These are phyloP conservation scores for Xylaria nigripes DNA, from an alignment of 495 filamentous ascomycete species.

Conservation along the genomic window DNA sequence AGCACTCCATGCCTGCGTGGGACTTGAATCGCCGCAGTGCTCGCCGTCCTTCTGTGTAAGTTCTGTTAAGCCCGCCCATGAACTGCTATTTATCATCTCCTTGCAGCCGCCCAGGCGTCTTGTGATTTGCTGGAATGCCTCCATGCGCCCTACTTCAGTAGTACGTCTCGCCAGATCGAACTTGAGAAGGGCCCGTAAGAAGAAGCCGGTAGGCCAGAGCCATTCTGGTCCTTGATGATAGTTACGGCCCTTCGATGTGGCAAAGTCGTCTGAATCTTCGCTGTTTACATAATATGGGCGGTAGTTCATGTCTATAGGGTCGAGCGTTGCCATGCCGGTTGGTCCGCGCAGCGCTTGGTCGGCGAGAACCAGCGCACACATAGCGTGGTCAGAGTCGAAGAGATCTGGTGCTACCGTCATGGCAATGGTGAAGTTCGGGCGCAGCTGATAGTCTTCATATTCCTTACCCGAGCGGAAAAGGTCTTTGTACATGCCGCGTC, in stretches of 20 bases:
- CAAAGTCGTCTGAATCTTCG: constrained; percentile 82
- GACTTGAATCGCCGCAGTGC: constrained; percentile 79
- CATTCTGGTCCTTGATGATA: constrained; percentile 99
- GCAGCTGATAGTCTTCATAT: constrained; percentile 95
- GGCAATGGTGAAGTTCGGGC: constrained; percentile 88
- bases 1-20: constrained; percentile 93
- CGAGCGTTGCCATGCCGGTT: constrained; percentile 90
- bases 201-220: constrained; percentile 98
- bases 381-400: constrained; percentile 68
- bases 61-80: constrained; percentile 91
- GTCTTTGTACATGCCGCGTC: constrained; percentile 96
- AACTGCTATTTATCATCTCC: constrained; percentile 61
- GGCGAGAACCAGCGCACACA: constrained; percentile 66
- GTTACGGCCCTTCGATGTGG: constrained; percentile 85
- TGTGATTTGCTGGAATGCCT: constrained; percentile 91
- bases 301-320: constrained; percentile 86
- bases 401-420: constrained; percentile 90
- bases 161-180: constrained; percentile 75
- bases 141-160: constrained; percentile 53
- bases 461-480: constrained; percentile 86
- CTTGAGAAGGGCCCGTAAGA: constrained; percentile 78
- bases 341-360: constrained; percentile 77
- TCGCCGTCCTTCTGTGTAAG: constrained; percentile 83
- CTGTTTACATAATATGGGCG: constrained; percentile 89
- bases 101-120: constrained; percentile 73